Percentiles rank a stretch among this genome's conserved stretches.
These are phyloP conservation scores for Sporormia fimetaria DNA, from an alignment of 495 filamentous ascomycete species.

Conservation along the genomic window DNA sequence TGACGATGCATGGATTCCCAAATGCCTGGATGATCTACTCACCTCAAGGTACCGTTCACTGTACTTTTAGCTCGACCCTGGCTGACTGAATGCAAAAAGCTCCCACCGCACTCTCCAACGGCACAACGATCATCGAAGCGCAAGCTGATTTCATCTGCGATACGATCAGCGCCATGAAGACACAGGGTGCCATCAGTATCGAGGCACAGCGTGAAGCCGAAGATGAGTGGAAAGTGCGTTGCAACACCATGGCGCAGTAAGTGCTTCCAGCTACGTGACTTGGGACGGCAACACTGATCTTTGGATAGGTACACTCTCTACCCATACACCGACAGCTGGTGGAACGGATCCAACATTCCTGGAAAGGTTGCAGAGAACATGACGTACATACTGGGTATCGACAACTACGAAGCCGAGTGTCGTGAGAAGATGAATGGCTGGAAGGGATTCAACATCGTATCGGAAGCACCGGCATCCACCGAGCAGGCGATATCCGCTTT, in stretches of 20 bases:
- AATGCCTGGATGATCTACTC: constrained; percentile 20
- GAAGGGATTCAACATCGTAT: constrained; percentile 25
- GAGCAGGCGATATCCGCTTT: too few relatives aligned
- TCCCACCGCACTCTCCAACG: constrained; percentile 27
- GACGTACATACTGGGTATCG: constrained; percentile 23
- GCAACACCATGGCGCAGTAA: constrained; percentile 9
- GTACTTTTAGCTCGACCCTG: not conserved
- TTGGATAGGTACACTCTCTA: constrained; percentile 14
- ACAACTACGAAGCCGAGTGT: constrained; percentile 21
- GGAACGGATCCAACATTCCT: constrained; percentile 23
- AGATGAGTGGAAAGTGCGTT: constrained; percentile 19
- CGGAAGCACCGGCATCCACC: too few relatives aligned
- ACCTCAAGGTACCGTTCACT: constrained; percentile 9
- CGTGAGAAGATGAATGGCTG: constrained; percentile 22
- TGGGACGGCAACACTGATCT: not conserved
- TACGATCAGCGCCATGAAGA: constrained; percentile 11
- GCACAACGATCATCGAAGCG: constrained; percentile 16
- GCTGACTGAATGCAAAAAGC: constrained; percentile 13
- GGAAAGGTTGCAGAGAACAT: constrained; percentile 25
- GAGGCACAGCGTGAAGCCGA: constrained; percentile 21
- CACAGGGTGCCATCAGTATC: constrained; percentile 9
- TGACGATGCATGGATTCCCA: constrained; percentile 19
- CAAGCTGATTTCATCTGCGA: constrained; percentile 23
- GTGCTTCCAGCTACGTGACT: not conserved
- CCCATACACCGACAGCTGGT: constrained; percentile 24